phyloP scores from a whole-genome alignment of 2,329 filamentous ascomycete species.

The Microdochium paspali region DNA sequence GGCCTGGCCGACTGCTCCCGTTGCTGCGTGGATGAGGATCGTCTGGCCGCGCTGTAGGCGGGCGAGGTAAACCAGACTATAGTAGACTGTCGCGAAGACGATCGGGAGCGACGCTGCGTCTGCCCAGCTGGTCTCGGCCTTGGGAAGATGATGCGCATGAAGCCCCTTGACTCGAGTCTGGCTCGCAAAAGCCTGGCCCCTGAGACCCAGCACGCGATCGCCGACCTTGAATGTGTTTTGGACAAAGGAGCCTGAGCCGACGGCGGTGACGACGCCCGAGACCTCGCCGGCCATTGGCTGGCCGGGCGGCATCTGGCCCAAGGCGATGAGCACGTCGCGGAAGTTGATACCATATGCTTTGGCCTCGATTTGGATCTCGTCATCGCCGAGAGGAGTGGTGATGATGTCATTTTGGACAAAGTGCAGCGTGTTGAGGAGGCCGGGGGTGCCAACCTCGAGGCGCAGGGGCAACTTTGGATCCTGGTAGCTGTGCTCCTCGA shows the following conservation, averaged over 20 bases:
- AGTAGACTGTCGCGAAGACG: conserved; percentile 15
- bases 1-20: conserved; percentile 11
- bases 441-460: conserved; percentile 1
- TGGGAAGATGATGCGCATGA: conserved; percentile 13
- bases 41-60: conserved; percentile 12
- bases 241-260: not conserved
- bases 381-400: conserved; percentile 1
- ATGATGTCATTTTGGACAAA: conserved; percentile 2
- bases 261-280: conserved; percentile 3
- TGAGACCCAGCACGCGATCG: not conserved
- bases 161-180: not conserved
- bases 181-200: not conserved
- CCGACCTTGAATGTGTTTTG: not conserved
- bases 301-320: conserved; percentile 2
- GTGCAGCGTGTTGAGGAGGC: conserved; percentile 3
- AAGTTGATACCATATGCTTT: conserved; percentile 7
- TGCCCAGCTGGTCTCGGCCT: conserved; percentile 9
- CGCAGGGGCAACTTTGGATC: not conserved
- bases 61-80: conserved; percentile 15
- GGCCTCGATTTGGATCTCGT: conserved; percentile 5
- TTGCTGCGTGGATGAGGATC: conserved; percentile 13
- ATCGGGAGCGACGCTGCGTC: conserved; percentile 15
- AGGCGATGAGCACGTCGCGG: conserved; percentile 1
- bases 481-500: not conserved
- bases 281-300: conserved; percentile 2